A percentile compares a stretch with the other conserved stretches of the same genome.
These are phyloP conservation scores for Russula olivacea DNA, from an alignment of 768 basidiomycete species.

Conservation along the genomic window DNA sequence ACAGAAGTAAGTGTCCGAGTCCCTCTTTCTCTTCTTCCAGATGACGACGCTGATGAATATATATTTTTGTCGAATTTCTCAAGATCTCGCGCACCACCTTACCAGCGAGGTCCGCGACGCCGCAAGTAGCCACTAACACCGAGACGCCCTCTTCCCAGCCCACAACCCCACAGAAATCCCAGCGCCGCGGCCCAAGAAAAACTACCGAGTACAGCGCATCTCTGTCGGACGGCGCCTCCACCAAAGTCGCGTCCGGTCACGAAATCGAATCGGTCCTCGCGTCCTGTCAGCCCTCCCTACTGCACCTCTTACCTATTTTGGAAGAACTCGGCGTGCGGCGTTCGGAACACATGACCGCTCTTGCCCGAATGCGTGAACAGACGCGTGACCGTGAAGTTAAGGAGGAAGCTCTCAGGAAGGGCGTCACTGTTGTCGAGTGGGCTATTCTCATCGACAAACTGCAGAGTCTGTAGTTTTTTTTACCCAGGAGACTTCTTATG, in stretches of 20 bases:
- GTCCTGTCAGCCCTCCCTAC: constrained; percentile 58
- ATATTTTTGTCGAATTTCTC: too few species aligned
- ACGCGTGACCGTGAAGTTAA: constrained; percentile 65
- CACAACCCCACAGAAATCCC: constrained; percentile 17
- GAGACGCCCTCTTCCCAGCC: constrained; percentile 3
- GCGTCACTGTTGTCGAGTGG: constrained; percentile 73
- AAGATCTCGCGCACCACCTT: constrained; percentile 10
- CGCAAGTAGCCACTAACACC: not conserved
- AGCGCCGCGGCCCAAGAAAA: constrained; percentile 16
- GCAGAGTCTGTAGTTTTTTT: constrained; percentile 34
- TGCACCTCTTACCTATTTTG: constrained; percentile 56
- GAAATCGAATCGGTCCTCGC: constrained; percentile 49
- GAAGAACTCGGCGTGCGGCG: constrained; percentile 52
- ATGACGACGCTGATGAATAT: not conserved
- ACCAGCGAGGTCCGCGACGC: constrained; percentile 15
- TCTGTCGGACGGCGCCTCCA: constrained; percentile 17
- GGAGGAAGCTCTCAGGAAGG: constrained; percentile 61
- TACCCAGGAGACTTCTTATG: not conserved
- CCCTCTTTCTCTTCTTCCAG: not conserved
- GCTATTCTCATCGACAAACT: constrained; percentile 67
- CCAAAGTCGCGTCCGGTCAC: constrained; percentile 36
- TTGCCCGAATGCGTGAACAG: constrained; percentile 55
- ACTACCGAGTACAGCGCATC: constrained; percentile 19
- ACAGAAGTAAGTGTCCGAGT: constrained; percentile 28
- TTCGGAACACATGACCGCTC: constrained; percentile 57